phyloP scores from a whole-genome alignment of 2,329 filamentous ascomycete species.

The Remersonia thermophila region DNA sequence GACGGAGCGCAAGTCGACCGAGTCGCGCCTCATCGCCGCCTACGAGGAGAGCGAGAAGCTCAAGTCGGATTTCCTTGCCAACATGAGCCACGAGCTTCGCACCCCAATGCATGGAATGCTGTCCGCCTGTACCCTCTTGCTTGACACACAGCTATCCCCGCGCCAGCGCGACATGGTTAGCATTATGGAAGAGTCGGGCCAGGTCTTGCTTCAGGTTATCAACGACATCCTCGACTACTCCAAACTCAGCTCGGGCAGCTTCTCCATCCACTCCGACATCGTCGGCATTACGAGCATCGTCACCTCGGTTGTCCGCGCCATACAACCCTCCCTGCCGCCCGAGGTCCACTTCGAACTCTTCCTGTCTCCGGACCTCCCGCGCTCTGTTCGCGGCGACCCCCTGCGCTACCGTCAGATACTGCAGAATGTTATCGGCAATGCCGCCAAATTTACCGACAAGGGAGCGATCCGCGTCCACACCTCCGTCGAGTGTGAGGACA shows the following conservation, averaged over 20 bases:
- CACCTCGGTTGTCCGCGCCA: slow-evolving; percentile 37
- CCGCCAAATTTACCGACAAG: slow-evolving; percentile 48
- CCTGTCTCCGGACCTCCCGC: slow-evolving; percentile 35
- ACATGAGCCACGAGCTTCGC: slow-evolving; percentile 53
- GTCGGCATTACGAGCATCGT: slow-evolving; percentile 35
- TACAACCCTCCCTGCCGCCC: slow-evolving; percentile 32
- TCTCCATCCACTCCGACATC: slow-evolving; percentile 42
- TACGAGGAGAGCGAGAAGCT: slow-evolving; percentile 51
- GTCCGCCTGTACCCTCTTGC: slow-evolving; percentile 43
- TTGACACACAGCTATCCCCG: slow-evolving; percentile 38
- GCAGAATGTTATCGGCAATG: slow-evolving; percentile 50
- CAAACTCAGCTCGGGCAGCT: slow-evolving; percentile 47
- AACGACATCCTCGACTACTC: slow-evolving; percentile 58
- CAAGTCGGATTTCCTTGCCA: slow-evolving; percentile 49
- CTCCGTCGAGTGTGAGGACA: slow-evolving; percentile 28
- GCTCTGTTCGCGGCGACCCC: slow-evolving; percentile 41
- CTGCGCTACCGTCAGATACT: slow-evolving; percentile 49
- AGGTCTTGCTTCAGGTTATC: slow-evolving; percentile 47
- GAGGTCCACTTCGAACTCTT: slow-evolving; percentile 33
- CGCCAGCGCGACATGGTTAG: slow-evolving; percentile 44
- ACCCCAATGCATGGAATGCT: slow-evolving; percentile 54
- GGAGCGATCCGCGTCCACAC: slow-evolving; percentile 37
- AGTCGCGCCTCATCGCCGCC: slow-evolving; percentile 41
- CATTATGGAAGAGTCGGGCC: slow-evolving; percentile 48
- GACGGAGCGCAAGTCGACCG: slow-evolving; percentile 41